These are phyloP conservation scores for Oemleria cerasiformis DNA, from an alignment of 306 rosid species.

Conservation along the genomic window DNA sequence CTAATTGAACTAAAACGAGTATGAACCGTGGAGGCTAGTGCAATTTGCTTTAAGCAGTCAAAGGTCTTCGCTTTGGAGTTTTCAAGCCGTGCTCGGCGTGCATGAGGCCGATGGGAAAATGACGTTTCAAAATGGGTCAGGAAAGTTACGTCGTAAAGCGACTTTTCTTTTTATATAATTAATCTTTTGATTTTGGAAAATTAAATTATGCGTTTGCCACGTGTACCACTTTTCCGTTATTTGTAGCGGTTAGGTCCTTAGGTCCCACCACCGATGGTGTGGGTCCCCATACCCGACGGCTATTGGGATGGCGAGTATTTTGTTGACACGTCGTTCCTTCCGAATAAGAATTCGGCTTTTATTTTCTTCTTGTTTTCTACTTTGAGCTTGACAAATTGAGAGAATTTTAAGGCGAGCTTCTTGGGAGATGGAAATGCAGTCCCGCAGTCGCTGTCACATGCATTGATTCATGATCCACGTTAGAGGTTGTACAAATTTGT, in stretches of 20 bases:
- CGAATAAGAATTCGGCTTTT: background rate
- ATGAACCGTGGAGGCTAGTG: too few species aligned
- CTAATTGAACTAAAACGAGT: too few species aligned
- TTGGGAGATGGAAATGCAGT: background rate
- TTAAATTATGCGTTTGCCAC: conserved; percentile 26
- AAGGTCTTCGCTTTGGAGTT: too few species aligned
- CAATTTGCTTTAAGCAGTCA: too few species aligned
- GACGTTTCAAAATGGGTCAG: conserved; percentile 2
- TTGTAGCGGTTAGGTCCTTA: conserved; percentile 44
- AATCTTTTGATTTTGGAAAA: background rate
- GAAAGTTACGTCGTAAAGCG: conserved; percentile 15
- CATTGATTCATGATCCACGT: background rate
- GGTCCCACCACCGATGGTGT: conserved; percentile 28
- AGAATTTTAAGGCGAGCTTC: background rate
- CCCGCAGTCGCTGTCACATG: background rate
- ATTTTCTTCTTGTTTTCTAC: background rate
- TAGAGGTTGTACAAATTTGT: too few species aligned
- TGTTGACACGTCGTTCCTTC: background rate
- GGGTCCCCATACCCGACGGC: conserved; percentile 42
- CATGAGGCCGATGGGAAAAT: conserved; percentile 9
- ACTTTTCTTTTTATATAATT: conserved; percentile 6
- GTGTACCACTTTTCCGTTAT: conserved; percentile 36
- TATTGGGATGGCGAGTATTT: background rate
- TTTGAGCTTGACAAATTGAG: background rate
- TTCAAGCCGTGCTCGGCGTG: conserved; percentile 5